These are phyloP conservation scores for Fusarium solani-melongenae DNA, from an alignment of 2,329 filamentous ascomycete species.

Conservation along the genomic window DNA sequence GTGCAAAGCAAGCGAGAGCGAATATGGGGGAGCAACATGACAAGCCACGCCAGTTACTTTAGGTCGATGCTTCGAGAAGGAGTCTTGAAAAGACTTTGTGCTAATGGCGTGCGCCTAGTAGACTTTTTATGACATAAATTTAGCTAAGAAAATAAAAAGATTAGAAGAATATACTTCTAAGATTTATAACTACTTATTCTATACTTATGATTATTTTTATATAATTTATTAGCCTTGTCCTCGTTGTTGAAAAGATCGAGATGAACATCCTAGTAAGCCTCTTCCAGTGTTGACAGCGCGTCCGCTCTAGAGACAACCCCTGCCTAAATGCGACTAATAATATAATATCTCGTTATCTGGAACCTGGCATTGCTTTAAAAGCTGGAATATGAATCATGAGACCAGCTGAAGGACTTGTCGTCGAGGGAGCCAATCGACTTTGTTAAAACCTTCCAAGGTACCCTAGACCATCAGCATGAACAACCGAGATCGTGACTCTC, in stretches of 20 bases:
- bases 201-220: neutral
- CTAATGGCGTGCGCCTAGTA: neutral
- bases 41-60: neutral
- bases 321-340: neutral
- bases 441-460: neutral
- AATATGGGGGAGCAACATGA: neutral
- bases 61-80: neutral
- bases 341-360: neutral
- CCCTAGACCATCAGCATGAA: neutral
- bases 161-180: neutral
- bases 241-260: neutral
- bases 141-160: neutral
- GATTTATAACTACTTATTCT: too few relatives aligned
- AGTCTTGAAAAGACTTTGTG: neutral
- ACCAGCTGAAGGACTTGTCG: too few relatives aligned
- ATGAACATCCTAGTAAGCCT: neutral
- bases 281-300: neutral
- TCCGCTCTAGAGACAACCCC: neutral
- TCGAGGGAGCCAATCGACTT: neutral
- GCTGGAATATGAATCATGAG: neutral
- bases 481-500: neutral
- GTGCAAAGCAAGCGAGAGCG: too few relatives aligned
- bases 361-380: neutral
- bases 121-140: neutral
- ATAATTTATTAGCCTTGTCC: neutral